Base-by-base conservation (phyloP, 2,329 filamentous ascomycete species). In the Zymoseptoria tritici region DNA sequence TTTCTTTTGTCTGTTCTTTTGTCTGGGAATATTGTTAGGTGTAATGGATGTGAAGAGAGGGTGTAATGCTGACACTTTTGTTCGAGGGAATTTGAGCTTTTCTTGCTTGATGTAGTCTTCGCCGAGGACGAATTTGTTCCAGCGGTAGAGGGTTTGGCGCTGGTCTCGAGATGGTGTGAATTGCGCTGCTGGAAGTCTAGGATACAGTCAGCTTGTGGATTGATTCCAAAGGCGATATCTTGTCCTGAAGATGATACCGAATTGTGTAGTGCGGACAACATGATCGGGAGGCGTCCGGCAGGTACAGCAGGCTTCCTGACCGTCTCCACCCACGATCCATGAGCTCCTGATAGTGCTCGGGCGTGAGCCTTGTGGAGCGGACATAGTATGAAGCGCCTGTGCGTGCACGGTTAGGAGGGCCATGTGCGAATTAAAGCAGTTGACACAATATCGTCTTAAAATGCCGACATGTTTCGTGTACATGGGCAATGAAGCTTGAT, bases 241-340 rank as follows among this genome's bases (percentile, higher is more conserved):
- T 5, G 0, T 16, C 20, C 22, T 24, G 22, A 5, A 24, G 20
- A 22, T 52, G 71, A 56, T 66, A 79, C 78, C 77, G 85, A 57
- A 94, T 86, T 0, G 89, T 91, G 73, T 93, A 97, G 71, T 97
- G 91, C 52, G 92, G 91, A 73, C 94, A 99, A 70, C 94, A 99
- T 62, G 91, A 89, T 59, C 85, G 81, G 60, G 82, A 82, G 68
- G 90, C 86, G 73, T 94, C 88, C 13, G 90, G 89, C 62, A 90
- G 85, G 75, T 94, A 94, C 54, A 94, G 78, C 8, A 91, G 78
- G 26, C 77, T 84, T 16, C 81, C 81, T 49, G 80, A 81, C 65
- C 80, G 82, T 73, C 90, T 86, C 89, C 89, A 94, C 62, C 86
- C 89, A 64, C 88, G 83, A 73, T 91, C 84, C 52, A 93, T 77